These are phyloP conservation scores for Luzula sylvatica DNA, from an alignment of 176 grass and related monocot genomes.

Conservation along the genomic window DNA sequence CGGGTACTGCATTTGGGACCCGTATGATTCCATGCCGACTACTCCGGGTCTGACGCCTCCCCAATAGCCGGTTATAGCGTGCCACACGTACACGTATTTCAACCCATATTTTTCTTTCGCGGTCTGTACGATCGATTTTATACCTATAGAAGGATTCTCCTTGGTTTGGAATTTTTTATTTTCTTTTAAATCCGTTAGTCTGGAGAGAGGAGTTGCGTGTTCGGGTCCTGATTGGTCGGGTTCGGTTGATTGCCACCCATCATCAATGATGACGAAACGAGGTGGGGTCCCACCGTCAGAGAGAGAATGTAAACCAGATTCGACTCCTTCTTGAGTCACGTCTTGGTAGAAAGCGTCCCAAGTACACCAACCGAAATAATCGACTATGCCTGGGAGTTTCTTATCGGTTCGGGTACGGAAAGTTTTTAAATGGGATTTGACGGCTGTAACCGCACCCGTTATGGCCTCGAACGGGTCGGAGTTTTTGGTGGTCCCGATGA, in stretches of 20 bases:
- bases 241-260: constrained; percentile 82
- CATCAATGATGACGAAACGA: constrained; percentile 89
- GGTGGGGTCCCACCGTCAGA: constrained; percentile 47
- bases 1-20: constrained; percentile 59
- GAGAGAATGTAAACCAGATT: constrained; percentile 67
- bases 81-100: constrained; percentile 97
- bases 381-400: constrained; percentile 76
- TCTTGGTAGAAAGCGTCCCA: constrained; percentile 98
- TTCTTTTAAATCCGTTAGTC: constrained; percentile 86
- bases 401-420: constrained; percentile 58
- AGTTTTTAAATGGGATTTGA: constrained; percentile 40
- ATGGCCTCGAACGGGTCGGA: constrained; percentile 76
- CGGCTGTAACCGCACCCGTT: constrained; percentile 47
- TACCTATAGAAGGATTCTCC: constrained; percentile 44
- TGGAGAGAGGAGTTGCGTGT: neutral
- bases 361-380: constrained; percentile 97
- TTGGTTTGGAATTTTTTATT: constrained; percentile 74
- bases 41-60: constrained; percentile 65
- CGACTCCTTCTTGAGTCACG: constrained; percentile 84
- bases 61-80: constrained; percentile 97
- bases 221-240: constrained; percentile 30
- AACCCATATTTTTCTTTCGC: constrained; percentile 74
- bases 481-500: constrained; percentile 53
- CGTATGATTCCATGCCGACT: constrained; percentile 49
- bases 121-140: constrained; percentile 49